These are phyloP conservation scores for Ophiobolus disseminans DNA, from an alignment of 2,329 filamentous ascomycete genomes.

Conservation along the genomic window DNA sequence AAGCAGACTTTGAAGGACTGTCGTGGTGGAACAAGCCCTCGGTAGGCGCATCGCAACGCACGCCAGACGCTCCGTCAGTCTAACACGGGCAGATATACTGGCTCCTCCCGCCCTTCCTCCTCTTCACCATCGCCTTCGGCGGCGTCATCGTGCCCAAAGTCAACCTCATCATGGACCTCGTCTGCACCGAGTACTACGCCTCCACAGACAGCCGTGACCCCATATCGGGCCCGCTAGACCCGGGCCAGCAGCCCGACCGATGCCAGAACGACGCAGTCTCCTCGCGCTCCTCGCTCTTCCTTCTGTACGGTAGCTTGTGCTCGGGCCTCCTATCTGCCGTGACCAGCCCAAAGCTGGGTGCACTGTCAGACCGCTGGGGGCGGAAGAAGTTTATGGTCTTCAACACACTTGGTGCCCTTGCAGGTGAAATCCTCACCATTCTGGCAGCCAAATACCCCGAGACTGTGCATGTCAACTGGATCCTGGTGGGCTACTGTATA, in stretches of 20 bases:
- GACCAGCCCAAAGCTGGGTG: constrained; percentile 80
- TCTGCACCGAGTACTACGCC: constrained; percentile 83
- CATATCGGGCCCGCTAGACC: constrained; percentile 48
- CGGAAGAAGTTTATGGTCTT: constrained; percentile 76
- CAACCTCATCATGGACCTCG: constrained; percentile 82
- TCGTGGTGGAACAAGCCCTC: constrained; percentile 60
- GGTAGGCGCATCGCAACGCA: constrained; percentile 45
- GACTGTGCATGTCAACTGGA: constrained; percentile 74
- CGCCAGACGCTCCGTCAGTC: constrained; percentile 1
- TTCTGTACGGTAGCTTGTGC: constrained; percentile 75
- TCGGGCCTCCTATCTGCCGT: constrained; percentile 81
- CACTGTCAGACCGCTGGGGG: constrained; percentile 86
- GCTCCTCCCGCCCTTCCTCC: constrained; percentile 79
- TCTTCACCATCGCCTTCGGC: constrained; percentile 87
- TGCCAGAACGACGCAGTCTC: constrained; percentile 83
- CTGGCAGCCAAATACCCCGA: constrained; percentile 78
- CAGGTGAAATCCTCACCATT: constrained; percentile 78
- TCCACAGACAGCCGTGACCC: constrained; percentile 54
- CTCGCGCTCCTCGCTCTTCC: constrained; percentile 77
- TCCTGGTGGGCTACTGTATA: constrained; percentile 76
- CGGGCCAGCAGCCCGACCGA: constrained; percentile 59
- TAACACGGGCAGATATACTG: constrained; percentile 69
- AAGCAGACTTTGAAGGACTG: constrained; percentile 50
- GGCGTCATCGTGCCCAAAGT: constrained; percentile 85
- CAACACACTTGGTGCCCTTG: constrained; percentile 75